Conservation (phyloP, 2,329 filamentous ascomycete species). For the Talaromyces sp. region DNA sequence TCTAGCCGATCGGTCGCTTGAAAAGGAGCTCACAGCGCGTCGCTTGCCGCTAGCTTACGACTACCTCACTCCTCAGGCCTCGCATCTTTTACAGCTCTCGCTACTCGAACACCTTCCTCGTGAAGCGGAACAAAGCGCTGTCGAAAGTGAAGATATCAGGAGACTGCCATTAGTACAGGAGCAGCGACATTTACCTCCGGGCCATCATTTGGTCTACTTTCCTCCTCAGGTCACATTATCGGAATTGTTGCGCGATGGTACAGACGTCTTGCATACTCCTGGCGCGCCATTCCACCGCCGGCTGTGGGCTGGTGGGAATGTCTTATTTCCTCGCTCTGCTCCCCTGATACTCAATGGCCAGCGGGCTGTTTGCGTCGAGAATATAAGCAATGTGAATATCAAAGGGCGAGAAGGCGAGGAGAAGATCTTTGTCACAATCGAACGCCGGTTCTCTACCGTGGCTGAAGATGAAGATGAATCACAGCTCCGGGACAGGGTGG, state of each 20-base stretch:
- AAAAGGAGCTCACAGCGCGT: conserved; percentile 44
- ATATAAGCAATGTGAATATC: conserved; percentile 44
- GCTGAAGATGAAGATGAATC: conserved; percentile 30
- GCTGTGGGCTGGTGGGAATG: conserved; percentile 81
- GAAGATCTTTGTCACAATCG: conserved; percentile 58
- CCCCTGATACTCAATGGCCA: conserved; percentile 27
- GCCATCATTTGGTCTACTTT: conserved; percentile 85
- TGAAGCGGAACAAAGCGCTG: conserved; percentile 12
- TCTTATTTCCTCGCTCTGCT: conserved; percentile 48
- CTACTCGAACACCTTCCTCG: conserved; percentile 52
- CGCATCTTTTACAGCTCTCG: conserved; percentile 60
- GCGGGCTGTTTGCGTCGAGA: conserved; percentile 42
- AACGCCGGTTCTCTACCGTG: conserved; percentile 46
- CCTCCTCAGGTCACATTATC: conserved; percentile 61
- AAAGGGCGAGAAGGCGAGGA: conserved; percentile 49
- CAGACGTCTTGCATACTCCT: conserved; percentile 73
- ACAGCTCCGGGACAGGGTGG: conserved; percentile 37
- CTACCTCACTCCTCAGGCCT: conserved; percentile 56
- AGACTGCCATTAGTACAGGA: conserved; percentile 29
- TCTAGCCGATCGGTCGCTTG: conserved; percentile 35
- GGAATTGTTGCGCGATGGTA: conserved; percentile 72
- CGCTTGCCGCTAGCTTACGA: conserved; percentile 48
- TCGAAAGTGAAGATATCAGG: conserved; percentile 16
- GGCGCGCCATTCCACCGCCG: conserved; percentile 66
- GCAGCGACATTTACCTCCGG: conserved; percentile 34